Evolutionary conservation across 768 basidiomycete genomes (phyloP).

Genomic region (Paxillus rubicundulus): DNA sequence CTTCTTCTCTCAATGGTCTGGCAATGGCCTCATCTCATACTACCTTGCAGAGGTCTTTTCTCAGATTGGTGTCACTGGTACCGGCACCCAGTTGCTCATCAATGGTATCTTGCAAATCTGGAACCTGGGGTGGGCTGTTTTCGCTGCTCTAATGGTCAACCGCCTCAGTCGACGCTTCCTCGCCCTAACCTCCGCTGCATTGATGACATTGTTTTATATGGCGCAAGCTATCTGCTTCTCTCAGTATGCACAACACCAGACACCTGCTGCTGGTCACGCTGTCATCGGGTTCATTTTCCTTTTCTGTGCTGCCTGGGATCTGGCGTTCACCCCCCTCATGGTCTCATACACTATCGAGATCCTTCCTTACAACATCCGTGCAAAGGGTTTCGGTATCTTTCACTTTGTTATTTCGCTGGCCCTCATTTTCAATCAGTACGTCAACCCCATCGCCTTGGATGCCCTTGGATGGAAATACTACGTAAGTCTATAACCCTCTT

Average conservation of each 20-base stretch:
- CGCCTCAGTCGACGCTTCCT: conserved; percentile 66
- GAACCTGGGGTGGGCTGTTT: conserved; percentile 65
- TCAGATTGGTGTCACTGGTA: conserved; percentile 61
- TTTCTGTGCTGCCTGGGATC: conserved; percentile 74
- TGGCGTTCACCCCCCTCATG: conserved; percentile 84
- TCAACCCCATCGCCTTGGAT: conserved; percentile 76
- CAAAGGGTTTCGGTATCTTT: conserved; percentile 83
- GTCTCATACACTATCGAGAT: conserved; percentile 89
- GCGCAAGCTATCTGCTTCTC: conserved; percentile 69
- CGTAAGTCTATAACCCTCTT: conserved; percentile 32
- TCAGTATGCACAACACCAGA: conserved; percentile 44
- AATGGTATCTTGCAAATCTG: conserved; percentile 84
- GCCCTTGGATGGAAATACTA: conserved; percentile 75
- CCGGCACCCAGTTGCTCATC: conserved; percentile 70
- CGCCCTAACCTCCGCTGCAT: conserved; percentile 55
- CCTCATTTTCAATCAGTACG: conserved; percentile 88
- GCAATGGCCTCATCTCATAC: conserved; percentile 81
- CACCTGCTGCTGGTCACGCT: conserved; percentile 53
- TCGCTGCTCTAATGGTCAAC: conserved; percentile 61
- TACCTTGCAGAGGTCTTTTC: conserved; percentile 75
- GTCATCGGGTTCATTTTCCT: conserved; percentile 85
- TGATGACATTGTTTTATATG: conserved; percentile 67
- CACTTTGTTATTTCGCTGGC: conserved; percentile 74
- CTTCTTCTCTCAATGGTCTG: conserved; percentile 86
- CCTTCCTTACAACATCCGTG: conserved; percentile 76